These are phyloP conservation scores for Talaromyces pinophilus DNA, from an alignment of 2,329 filamentous ascomycete species.

Conservation along the genomic window DNA sequence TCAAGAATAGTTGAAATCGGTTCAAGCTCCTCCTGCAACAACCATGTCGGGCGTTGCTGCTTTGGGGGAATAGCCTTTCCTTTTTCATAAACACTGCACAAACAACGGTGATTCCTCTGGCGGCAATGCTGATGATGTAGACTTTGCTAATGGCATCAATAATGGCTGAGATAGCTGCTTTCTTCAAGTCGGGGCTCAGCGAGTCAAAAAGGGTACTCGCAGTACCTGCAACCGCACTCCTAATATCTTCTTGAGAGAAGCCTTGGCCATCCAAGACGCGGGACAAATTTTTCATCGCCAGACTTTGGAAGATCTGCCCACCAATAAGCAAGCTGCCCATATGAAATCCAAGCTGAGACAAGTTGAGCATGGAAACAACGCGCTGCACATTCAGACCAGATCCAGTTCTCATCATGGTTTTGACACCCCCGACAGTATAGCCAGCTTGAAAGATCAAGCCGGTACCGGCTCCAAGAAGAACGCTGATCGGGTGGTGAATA, in stretches of 20 bases:
- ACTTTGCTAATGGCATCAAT: background rate
- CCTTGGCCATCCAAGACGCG: background rate
- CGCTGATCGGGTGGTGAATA: constrained; percentile 46
- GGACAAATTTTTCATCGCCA: background rate
- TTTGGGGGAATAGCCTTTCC: constrained; percentile 8
- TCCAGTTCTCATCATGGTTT: background rate
- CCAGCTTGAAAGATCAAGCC: constrained; percentile 27
- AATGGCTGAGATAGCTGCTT: constrained; percentile 5
- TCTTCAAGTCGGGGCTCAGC: background rate
- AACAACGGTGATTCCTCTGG: background rate
- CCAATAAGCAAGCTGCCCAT: constrained; percentile 7
- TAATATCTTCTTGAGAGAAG: constrained; percentile 5
- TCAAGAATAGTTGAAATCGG: background rate
- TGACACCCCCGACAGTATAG: constrained; percentile 25
- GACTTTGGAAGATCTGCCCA: constrained; percentile 12
- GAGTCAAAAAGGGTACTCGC: constrained; percentile 5
- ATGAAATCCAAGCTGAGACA: constrained; percentile 11
- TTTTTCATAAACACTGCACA: constrained; percentile 7
- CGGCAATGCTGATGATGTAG: constrained; percentile 2
- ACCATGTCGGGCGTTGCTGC: background rate
- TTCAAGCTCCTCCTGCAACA: constrained; percentile 7
- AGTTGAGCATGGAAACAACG: constrained; percentile 10
- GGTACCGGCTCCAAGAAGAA: constrained; percentile 30
- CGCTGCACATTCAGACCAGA: constrained; percentile 2
- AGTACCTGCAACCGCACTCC: constrained; percentile 8